These are phyloP conservation scores for Aspergillus avenaceus DNA, from an alignment of 495 filamentous ascomycete species.

Conservation along the genomic window DNA sequence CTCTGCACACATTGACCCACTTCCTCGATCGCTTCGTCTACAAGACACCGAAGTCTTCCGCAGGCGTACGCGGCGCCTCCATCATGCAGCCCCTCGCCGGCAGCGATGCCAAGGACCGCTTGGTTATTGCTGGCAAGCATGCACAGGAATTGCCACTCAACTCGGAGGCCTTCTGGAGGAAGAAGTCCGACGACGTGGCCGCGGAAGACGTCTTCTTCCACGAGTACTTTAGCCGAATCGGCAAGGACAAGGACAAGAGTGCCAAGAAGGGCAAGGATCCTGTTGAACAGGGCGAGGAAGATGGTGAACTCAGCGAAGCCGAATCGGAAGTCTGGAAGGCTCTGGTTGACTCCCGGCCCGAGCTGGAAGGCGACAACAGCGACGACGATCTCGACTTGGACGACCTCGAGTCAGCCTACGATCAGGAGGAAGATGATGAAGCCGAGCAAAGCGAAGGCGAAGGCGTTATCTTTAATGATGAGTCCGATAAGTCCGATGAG, in stretches of 20 bases:
- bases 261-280: conserved; percentile 45
- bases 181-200: conserved; percentile 77
- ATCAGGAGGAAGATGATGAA: conserved; percentile 43
- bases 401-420: conserved; percentile 56
- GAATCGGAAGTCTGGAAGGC: conserved; percentile 91
- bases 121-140: conserved; percentile 55
- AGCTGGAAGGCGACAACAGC: conserved; percentile 66
- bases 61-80: conserved; percentile 63
- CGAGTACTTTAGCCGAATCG: conserved; percentile 81
- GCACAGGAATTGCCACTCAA: conserved; percentile 59
- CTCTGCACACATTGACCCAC: conserved; percentile 81
- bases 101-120: conserved; percentile 56
- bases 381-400: conserved; percentile 63
- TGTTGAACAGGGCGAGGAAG: conserved; percentile 22
- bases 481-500: no score
- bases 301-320: conserved; percentile 33
- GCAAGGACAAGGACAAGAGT: conserved; percentile 61
- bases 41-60: conserved; percentile 72
- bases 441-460: conserved; percentile 49
- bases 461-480: conserved; percentile 48
- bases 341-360: conserved; percentile 72
- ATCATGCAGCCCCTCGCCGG: conserved; percentile 94
- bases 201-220: conserved; percentile 98
- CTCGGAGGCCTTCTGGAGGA: conserved; percentile 85
- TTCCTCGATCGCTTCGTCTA: conserved; percentile 98